These are phyloP conservation scores for Emydomyces testavorans DNA, from an alignment of 2,329 filamentous ascomycete genomes.

Conservation along the genomic window DNA sequence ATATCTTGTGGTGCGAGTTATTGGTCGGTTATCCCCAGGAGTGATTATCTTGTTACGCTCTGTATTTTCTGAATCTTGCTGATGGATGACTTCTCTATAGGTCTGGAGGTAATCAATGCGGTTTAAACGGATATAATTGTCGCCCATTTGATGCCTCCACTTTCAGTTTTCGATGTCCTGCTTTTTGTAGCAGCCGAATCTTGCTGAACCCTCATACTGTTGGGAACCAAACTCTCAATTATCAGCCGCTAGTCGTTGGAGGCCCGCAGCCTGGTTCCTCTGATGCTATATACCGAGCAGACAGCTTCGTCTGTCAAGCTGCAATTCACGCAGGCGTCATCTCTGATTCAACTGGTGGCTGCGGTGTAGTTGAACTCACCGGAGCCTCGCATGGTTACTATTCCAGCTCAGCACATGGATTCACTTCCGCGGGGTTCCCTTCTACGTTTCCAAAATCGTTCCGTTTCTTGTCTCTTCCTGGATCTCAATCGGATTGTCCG, in stretches of 20 bases:
- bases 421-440: slow-evolving; percentile 65
- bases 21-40: slow-evolving; percentile 30
- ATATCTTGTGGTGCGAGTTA: slow-evolving; percentile 38
- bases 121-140: slow-evolving; percentile 45
- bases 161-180: slow-evolving; percentile 46
- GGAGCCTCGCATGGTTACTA: slow-evolving; percentile 56
- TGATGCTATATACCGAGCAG: slow-evolving; percentile 63
- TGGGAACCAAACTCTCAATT: slow-evolving; percentile 42
- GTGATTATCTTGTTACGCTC: background rate
- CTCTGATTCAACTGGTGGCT: slow-evolving; percentile 57
- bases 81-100: slow-evolving; percentile 18
- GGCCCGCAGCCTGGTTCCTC: slow-evolving; percentile 33
- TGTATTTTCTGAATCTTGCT: background rate
- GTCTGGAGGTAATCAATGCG: slow-evolving; percentile 38
- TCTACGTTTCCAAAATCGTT: slow-evolving; percentile 85
- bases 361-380: slow-evolving; percentile 64
- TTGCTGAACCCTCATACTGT: slow-evolving; percentile 42
- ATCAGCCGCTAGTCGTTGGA: slow-evolving; percentile 43
- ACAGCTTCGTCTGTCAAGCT: slow-evolving; percentile 76
- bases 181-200: slow-evolving; percentile 39
- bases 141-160: slow-evolving; percentile 44
- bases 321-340: slow-evolving; percentile 77
- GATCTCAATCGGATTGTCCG: slow-evolving; percentile 49
- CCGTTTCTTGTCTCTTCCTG: slow-evolving; percentile 54
- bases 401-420: slow-evolving; percentile 57